Evolutionary conservation across 2,329 filamentous ascomycete species (phyloP).

Genomic region (Paecilomyces variotii): DNA sequence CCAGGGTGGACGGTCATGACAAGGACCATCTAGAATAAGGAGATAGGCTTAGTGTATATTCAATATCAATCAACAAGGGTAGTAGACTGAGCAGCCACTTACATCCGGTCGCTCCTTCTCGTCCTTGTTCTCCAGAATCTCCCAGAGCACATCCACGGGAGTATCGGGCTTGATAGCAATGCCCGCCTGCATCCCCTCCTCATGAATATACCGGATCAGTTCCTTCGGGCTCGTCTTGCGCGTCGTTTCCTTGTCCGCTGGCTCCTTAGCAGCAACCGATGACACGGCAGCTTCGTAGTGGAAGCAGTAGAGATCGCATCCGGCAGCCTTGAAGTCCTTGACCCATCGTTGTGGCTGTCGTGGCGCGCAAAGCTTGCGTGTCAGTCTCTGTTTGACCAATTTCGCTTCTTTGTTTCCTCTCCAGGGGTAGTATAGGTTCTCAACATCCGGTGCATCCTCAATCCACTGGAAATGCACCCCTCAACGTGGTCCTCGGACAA

Average conservation of each 20-base stretch:
- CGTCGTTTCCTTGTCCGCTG: constrained; percentile 57
- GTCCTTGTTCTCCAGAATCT: constrained; percentile 67
- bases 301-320: constrained; percentile 99
- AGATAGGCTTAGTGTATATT: background rate
- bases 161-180: constrained; percentile 95
- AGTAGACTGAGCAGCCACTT: constrained; percentile 32
- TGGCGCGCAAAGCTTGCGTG: background rate
- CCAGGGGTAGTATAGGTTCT: background rate
- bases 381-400: constrained; percentile 1
- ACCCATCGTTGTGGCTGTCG: constrained; percentile 93
- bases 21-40: constrained; percentile 71
- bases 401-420: background rate
- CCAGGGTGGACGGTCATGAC: constrained; percentile 98
- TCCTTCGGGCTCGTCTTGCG: constrained; percentile 72
- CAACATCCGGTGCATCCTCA: background rate
- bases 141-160: constrained; percentile 82
- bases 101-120: constrained; percentile 81
- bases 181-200: constrained; percentile 77
- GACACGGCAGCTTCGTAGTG: constrained; percentile 91
- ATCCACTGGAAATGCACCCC: background rate
- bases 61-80: background rate
- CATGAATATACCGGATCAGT: constrained; percentile 84
- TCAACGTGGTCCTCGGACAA: background rate
- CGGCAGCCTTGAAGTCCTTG: constrained; percentile 84
- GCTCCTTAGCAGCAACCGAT: constrained; percentile 75